phyloP scores from a whole-genome alignment of 2,329 filamentous ascomycete species.

The Aspergillus fumigatiaffinis region DNA sequence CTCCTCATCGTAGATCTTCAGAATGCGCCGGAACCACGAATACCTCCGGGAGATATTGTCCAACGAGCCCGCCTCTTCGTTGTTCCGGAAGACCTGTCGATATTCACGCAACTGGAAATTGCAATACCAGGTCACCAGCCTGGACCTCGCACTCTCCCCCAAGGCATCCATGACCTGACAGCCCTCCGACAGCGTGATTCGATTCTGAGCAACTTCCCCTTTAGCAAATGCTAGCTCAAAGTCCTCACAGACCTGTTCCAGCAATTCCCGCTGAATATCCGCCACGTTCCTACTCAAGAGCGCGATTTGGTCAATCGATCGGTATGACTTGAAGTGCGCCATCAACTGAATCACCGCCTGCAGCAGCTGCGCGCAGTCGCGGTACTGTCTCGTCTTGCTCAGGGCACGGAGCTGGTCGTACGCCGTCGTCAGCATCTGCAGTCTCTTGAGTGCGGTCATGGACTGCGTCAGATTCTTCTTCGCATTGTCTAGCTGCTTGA shows the following conservation, averaged over 20 bases:
- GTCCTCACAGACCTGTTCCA: conserved; percentile 98
- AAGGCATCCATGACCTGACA: conserved; percentile 93
- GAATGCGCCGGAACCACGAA: conserved; percentile 92
- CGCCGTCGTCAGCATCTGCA: conserved; percentile 99
- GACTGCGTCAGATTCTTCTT: conserved; percentile 95
- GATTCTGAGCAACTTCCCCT: conserved; percentile 69
- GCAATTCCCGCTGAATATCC: conserved; percentile 83
- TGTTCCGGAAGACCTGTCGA: conserved; percentile 89
- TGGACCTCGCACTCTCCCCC: conserved; percentile 76
- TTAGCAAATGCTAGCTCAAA: conserved; percentile 95
- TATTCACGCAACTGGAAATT: conserved; percentile 97
- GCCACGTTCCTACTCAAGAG: conserved; percentile 87
- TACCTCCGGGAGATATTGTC: conserved; percentile 96
- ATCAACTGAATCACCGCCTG: conserved; percentile 96
- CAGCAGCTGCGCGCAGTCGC: conserved; percentile 87
- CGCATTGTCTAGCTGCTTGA: conserved; percentile 92
- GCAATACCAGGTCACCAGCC: conserved; percentile 93
- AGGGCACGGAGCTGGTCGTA: conserved; percentile 89
- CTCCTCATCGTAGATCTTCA: conserved; percentile 94
- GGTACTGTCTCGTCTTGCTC: conserved; percentile 82
- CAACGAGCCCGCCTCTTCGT: conserved; percentile 90
- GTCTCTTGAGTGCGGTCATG: conserved; percentile 93
- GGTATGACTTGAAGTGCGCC: conserved; percentile 97
- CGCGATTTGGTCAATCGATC: conserved; percentile 97
- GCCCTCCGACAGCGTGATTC: conserved; percentile 72